A percentile compares a stretch with the other conserved stretches of the same genome.
phyloP scores from a whole-genome alignment of 768 basidiomycete genomes.

The Agrocybe praecox region DNA sequence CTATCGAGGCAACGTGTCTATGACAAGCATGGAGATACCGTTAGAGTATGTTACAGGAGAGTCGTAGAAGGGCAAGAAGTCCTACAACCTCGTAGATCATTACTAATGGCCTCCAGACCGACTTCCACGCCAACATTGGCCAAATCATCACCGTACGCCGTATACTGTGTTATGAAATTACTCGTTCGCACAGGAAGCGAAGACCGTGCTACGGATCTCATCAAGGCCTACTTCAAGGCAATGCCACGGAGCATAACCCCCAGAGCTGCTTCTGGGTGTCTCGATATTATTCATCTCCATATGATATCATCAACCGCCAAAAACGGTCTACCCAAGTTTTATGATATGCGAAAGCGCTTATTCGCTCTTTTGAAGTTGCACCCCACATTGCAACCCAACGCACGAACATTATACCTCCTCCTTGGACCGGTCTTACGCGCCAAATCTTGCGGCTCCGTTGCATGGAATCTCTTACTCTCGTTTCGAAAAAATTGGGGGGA shows the following conservation, averaged over 20 bases:
- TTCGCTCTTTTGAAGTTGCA: conserved; percentile 46
- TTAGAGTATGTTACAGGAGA: conserved; percentile 5
- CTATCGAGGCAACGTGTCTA: conserved; percentile 15
- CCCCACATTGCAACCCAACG: conserved; percentile 53
- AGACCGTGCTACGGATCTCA: conserved; percentile 43
- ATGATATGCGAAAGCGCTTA: conserved; percentile 45
- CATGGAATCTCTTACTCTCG: conserved; percentile 40
- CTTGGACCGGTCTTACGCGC: conserved; percentile 52
- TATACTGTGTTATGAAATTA: conserved; percentile 46
- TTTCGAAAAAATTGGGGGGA: conserved; percentile 62
- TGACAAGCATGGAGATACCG: conserved; percentile 6
- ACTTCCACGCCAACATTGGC: conserved; percentile 26
- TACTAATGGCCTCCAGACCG: conserved; percentile 19
- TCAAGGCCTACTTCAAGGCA: conserved; percentile 47
- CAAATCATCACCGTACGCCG: conserved; percentile 40
- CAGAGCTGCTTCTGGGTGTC: conserved; percentile 35
- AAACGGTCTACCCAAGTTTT: conserved; percentile 44
- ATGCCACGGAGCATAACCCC: conserved; percentile 46
- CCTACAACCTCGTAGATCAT: conserved; percentile 12
- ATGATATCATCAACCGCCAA: conserved; percentile 34
- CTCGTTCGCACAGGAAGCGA: conserved; percentile 45
- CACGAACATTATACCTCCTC: conserved; percentile 61
- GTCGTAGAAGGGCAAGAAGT: conserved; percentile 3
- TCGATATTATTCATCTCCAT: conserved; percentile 60
- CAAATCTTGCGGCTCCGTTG: conserved; percentile 57